Evolutionary conservation across 768 basidiomycete genomes (phyloP).

Genomic region (Leccinum incarnatum): DNA sequence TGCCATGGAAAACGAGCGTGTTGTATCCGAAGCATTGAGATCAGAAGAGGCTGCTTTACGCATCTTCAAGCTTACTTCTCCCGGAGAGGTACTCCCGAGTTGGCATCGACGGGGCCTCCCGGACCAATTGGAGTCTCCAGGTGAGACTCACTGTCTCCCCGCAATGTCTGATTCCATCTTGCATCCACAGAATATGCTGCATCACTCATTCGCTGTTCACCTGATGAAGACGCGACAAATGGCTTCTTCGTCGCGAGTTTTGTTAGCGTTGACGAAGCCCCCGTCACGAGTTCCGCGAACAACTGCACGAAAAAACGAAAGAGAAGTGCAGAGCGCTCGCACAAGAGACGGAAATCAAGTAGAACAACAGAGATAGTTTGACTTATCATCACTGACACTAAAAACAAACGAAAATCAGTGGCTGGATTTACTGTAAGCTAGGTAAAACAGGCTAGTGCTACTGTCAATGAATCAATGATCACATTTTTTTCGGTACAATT

Average conservation of each 20-base stretch:
- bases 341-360: constrained; percentile 17
- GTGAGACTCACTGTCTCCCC: neutral
- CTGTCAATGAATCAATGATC: constrained; percentile 30
- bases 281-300: neutral
- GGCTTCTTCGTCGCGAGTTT: constrained; percentile 99
- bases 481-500: constrained; percentile 25
- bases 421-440: constrained; percentile 15
- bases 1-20: constrained; percentile 88
- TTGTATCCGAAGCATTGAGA: constrained; percentile 70
- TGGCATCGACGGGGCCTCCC: constrained; percentile 82
- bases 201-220: constrained; percentile 68
- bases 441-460: constrained; percentile 20
- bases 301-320: constrained; percentile 28
- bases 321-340: constrained; percentile 14
- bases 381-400: neutral
- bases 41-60: constrained; percentile 63
- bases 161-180: neutral
- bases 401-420: constrained; percentile 6
- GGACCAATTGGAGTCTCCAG: constrained; percentile 50
- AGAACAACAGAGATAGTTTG: constrained; percentile 12
- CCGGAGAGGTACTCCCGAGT: constrained; percentile 63
- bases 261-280: constrained; percentile 30
- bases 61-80: constrained; percentile 67
- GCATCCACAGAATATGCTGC: constrained; percentile 49
- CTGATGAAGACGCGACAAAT: constrained; percentile 85